These are phyloP conservation scores for Litchi chinensis DNA, from an alignment of 345 rosid genomes.

Conservation along the genomic window DNA sequence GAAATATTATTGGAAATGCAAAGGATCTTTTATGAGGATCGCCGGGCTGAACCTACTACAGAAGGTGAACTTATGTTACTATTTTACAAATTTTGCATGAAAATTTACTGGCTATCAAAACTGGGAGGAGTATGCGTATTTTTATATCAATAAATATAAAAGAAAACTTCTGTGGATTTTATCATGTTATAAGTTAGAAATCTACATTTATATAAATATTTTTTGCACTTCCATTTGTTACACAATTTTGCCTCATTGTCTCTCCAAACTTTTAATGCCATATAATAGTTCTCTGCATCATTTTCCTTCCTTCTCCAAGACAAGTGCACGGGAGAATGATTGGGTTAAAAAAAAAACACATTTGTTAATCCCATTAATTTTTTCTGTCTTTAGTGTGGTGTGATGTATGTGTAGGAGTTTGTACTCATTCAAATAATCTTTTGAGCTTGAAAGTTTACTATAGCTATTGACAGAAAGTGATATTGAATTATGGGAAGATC, in stretches of 20 bases:
- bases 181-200: not conserved
- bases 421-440: conserved; percentile 11
- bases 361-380: not conserved
- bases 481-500: conserved; percentile 71
- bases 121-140: not conserved
- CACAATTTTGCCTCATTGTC: not conserved
- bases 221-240: not conserved
- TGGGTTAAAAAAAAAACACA: too few species aligned
- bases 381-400: not conserved
- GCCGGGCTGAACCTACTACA: conserved; percentile 32
- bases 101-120: not conserved
- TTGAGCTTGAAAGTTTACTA: conserved; percentile 29
- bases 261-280: not conserved
- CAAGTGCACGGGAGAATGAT: not conserved
- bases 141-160: not conserved
- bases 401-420: conserved; percentile 7
- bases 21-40: conserved; percentile 81
- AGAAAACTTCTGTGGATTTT: not conserved
- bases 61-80: conserved; percentile 36
- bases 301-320: not conserved
- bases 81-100: not conserved
- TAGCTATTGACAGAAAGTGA: conserved; percentile 39
- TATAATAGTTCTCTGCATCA: not conserved
- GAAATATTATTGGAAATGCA: conserved; percentile 90
- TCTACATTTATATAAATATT: not conserved